Evolutionary conservation across 1,284 basidiomycete genomes (phyloP).

Genomic region (Leccinum cinnamomeum): DNA sequence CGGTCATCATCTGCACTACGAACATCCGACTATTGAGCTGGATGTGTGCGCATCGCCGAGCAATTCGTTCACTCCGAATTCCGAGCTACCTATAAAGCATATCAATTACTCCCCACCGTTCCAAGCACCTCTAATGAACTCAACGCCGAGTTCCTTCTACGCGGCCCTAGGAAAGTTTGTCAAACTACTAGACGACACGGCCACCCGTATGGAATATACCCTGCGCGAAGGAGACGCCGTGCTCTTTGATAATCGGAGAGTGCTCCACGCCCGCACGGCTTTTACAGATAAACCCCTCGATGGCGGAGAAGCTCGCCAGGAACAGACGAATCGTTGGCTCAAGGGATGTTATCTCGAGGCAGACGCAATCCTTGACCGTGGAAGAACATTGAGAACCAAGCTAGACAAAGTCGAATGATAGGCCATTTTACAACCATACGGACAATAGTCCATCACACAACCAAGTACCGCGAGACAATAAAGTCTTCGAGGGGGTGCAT

Average conservation of each 20-base stretch:
- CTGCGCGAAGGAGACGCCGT: constrained; percentile 86
- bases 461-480: background rate
- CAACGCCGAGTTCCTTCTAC: constrained; percentile 60
- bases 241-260: constrained; percentile 91
- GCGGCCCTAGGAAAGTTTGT: constrained; percentile 68
- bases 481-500: background rate
- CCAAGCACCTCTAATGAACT: constrained; percentile 71
- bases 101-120: constrained; percentile 97
- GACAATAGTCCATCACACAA: background rate
- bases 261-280: constrained; percentile 84
- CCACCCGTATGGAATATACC: constrained; percentile 63
- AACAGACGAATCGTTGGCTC: constrained; percentile 61
- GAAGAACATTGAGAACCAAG: constrained; percentile 36
- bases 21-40: constrained; percentile 83
- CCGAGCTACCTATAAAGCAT: constrained; percentile 45
- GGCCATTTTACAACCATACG: background rate
- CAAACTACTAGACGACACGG: constrained; percentile 54
- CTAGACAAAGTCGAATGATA: constrained; percentile 13
- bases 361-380: constrained; percentile 60
- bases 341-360: constrained; percentile 77
- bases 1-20: constrained; percentile 77
- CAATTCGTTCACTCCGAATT: constrained; percentile 6
- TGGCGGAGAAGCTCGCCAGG: constrained; percentile 24
- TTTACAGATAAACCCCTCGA: constrained; percentile 53
- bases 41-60: constrained; percentile 25